These are phyloP conservation scores for Barnettozyma sucrosica DNA, from an alignment of 805 yeast genomes.

Conservation along the genomic window DNA sequence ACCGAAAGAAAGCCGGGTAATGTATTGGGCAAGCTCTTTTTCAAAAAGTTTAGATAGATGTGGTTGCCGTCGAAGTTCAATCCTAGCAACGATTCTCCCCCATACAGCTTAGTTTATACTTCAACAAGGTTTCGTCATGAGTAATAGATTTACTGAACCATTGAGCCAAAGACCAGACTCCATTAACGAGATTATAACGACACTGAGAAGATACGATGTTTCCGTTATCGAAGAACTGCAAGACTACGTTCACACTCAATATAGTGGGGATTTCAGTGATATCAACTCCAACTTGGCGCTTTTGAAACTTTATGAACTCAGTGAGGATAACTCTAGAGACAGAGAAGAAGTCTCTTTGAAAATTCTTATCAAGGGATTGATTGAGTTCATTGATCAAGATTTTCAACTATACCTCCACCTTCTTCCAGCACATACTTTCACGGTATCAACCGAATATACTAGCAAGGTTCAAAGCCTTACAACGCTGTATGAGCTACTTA, in stretches of 20 bases:
- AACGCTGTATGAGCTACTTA: conserved; percentile 20
- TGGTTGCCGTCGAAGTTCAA: neutral
- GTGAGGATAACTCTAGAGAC: conserved; percentile 30
- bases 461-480: conserved; percentile 23
- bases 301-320: conserved; percentile 36
- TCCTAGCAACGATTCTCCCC: neutral
- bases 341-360: conserved; percentile 35
- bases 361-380: conserved; percentile 36
- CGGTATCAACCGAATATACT: conserved; percentile 21
- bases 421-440: conserved; percentile 35
- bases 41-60: neutral
- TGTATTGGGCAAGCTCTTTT: neutral
- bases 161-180: conserved; percentile 36
- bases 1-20: neutral
- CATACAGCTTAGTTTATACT: neutral
- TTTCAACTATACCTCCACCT: conserved; percentile 40
- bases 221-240: conserved; percentile 38
- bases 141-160: conserved; percentile 29
- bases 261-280: conserved; percentile 32
- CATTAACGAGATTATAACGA: conserved; percentile 34
- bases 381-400: conserved; percentile 36
- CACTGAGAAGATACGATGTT: conserved; percentile 40
- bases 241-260: conserved; percentile 38
- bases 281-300: conserved; percentile 41
- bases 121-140: conserved; percentile 8